phyloP scores from a whole-genome alignment of 768 basidiomycete genomes.

The Trametes meyenii region DNA sequence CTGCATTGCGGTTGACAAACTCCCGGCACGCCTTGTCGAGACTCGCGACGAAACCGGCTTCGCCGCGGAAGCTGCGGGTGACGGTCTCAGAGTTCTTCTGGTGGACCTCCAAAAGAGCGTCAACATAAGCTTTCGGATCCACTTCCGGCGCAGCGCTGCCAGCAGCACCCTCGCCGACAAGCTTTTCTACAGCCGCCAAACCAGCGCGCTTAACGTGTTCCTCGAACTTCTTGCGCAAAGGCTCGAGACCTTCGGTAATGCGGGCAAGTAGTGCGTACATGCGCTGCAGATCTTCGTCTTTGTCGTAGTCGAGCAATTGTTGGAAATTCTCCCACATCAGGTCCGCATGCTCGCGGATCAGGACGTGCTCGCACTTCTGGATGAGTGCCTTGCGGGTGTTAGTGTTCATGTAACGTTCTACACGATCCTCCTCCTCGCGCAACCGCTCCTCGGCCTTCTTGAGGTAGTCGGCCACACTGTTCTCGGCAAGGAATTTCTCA shows the following conservation, averaged over 20 bases:
- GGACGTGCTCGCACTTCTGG: constrained; percentile 85
- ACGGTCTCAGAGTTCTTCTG: constrained; percentile 91
- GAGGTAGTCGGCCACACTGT: constrained; percentile 91
- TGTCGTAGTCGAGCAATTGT: constrained; percentile 85
- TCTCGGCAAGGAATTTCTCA: constrained; percentile 83
- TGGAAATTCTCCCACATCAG: constrained; percentile 96
- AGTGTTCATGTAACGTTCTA: constrained; percentile 91
- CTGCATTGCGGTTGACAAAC: constrained; percentile 92
- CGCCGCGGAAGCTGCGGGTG: constrained; percentile 84
- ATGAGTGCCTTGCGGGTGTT: constrained; percentile 82
- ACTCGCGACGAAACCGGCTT: constrained; percentile 91
- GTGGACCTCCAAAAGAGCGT: constrained; percentile 89
- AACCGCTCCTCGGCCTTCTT: constrained; percentile 93
- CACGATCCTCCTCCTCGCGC: constrained; percentile 92
- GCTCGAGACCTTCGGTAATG: constrained; percentile 89
- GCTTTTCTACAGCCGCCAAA: constrained; percentile 74
- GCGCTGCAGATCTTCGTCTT: constrained; percentile 90
- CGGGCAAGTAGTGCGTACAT: constrained; percentile 94
- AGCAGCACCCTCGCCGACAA: constrained; percentile 56
- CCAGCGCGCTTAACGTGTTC: constrained; percentile 94
- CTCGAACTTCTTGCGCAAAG: constrained; percentile 89
- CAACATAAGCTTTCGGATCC: constrained; percentile 94
- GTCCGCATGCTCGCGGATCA: constrained; percentile 84
- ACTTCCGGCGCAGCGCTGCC: constrained; percentile 52
- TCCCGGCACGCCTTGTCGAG: constrained; percentile 94